These are phyloP conservation scores for Erythrophleum ivorense DNA, from an alignment of 331 rosid genomes.

Conservation along the genomic window DNA sequence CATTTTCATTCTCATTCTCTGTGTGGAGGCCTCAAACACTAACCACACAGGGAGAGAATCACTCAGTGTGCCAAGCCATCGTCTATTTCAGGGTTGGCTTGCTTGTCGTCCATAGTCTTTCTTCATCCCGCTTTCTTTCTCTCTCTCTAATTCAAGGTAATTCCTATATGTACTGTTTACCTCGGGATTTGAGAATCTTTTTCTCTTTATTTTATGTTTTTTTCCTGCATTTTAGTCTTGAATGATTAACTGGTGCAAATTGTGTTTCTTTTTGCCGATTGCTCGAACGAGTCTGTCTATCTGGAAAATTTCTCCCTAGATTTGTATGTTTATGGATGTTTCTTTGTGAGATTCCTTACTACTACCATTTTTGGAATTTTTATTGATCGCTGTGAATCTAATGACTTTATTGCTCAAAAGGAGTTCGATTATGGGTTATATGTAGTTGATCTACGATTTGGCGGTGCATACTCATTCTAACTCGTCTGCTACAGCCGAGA, in stretches of 20 bases:
- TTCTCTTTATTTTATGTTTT: no score
- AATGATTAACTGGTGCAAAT: neutral
- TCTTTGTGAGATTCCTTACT: neutral
- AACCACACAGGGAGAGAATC: neutral
- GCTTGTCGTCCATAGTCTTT: slow-evolving; percentile 10
- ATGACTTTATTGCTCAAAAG: slow-evolving; percentile 32
- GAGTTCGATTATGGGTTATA: slow-evolving; percentile 13
- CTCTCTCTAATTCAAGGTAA: slow-evolving; percentile 39
- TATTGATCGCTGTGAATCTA: neutral
- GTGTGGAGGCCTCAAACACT: neutral
- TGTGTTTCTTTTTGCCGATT: neutral
- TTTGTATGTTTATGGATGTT: neutral
- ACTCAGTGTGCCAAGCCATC: slow-evolving; percentile 40
- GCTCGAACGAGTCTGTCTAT: neutral
- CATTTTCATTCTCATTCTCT: slow-evolving; percentile 1
- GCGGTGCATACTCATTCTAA: neutral
- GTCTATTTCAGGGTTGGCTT: slow-evolving; percentile 46
- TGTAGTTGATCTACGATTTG: slow-evolving; percentile 36
- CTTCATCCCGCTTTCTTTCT: neutral
- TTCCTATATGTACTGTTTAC: neutral
- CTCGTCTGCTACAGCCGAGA: slow-evolving; percentile 19
- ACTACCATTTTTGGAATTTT: neutral
- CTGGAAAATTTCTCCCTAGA: neutral
- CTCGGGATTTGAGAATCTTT: neutral
- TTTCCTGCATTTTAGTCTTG: neutral